These are phyloP conservation scores for Aspergillus sparsus DNA, from an alignment of 495 filamentous ascomycete species.

Conservation along the genomic window DNA sequence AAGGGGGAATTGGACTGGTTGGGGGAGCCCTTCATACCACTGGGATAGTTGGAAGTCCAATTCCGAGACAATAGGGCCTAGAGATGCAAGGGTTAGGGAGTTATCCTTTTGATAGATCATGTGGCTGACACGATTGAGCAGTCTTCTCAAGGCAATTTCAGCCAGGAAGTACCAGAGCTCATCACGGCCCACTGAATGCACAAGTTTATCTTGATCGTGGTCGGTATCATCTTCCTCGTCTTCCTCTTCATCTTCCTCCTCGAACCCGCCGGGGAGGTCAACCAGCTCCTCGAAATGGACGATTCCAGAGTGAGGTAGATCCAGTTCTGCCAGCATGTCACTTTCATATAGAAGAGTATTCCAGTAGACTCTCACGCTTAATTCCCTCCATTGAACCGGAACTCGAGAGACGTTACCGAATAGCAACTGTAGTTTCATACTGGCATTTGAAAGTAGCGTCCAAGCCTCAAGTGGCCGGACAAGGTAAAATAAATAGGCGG, in stretches of 20 bases:
- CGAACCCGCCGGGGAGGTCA: constrained; percentile 73
- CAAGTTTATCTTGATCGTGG: constrained; percentile 12
- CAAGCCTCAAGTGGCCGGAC: constrained; percentile 80
- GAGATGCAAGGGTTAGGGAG: constrained; percentile 63
- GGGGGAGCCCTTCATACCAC: constrained; percentile 78
- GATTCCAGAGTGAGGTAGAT: constrained; percentile 79
- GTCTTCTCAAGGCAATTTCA: constrained; percentile 73
- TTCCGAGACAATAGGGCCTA: constrained; percentile 76
- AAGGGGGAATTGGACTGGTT: constrained; percentile 74
- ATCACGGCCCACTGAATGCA: constrained; percentile 57
- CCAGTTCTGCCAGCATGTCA: constrained; percentile 76
- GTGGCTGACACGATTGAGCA: constrained; percentile 77
- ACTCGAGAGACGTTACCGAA: constrained; percentile 70
- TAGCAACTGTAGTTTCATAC: constrained; percentile 77
- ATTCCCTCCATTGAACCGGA: constrained; percentile 65
- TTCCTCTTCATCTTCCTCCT: constrained; percentile 53
- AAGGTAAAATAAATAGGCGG: constrained; percentile 80
- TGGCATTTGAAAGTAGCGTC: constrained; percentile 75
- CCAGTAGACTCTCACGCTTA: constrained; percentile 79
- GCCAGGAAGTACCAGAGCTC: constrained; percentile 84
- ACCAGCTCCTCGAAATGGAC: constrained; percentile 80
- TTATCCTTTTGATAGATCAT: constrained; percentile 77
- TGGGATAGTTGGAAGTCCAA: constrained; percentile 80
- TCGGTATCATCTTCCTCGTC: constrained; percentile 50
- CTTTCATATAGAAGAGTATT: constrained; percentile 80